Percentiles rank a stretch among this genome's conserved stretches.
Conservation (phyloP, 2,329 filamentous ascomycete genomes). For the Juglanconis sp. region DNA sequence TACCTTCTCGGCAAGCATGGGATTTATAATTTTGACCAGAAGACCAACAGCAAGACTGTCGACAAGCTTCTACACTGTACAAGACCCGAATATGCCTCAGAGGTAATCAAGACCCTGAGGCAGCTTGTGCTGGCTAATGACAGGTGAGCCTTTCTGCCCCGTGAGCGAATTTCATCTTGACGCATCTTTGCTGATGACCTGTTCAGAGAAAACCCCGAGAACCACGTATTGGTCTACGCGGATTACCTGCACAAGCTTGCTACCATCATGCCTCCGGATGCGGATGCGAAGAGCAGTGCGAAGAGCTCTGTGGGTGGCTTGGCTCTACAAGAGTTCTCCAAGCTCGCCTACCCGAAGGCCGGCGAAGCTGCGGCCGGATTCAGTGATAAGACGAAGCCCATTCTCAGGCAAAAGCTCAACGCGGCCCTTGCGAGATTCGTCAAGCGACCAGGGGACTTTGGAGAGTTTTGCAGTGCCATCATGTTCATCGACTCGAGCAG, state of each 20-base stretch:
- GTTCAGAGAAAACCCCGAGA: constrained; percentile 19
- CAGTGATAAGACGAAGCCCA: constrained; percentile 51
- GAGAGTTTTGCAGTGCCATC: constrained; percentile 52
- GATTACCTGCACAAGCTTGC: constrained; percentile 54
- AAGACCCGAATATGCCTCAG: constrained; percentile 6
- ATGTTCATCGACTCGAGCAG: constrained; percentile 47
- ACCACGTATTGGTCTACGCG: constrained; percentile 47
- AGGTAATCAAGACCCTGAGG: constrained; percentile 12
- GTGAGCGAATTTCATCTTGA: neutral
- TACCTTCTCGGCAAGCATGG: constrained; percentile 69
- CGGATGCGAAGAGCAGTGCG: constrained; percentile 28
- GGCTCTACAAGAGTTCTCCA: constrained; percentile 51
- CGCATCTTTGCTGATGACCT: neutral
- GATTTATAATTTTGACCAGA: constrained; percentile 76
- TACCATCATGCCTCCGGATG: constrained; percentile 32
- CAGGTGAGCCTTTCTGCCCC: constrained; percentile 26
- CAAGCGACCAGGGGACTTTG: constrained; percentile 49
- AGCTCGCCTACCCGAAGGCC: constrained; percentile 52
- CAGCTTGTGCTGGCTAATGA: constrained; percentile 26
- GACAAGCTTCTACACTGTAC: constrained; percentile 45
- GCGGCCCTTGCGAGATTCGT: constrained; percentile 58
- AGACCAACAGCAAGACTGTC: constrained; percentile 62
- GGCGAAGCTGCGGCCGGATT: constrained; percentile 40
- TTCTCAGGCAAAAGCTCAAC: constrained; percentile 54
- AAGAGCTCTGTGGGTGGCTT: constrained; percentile 35